phyloP scores from a whole-genome alignment of 345 rosid genomes.

The Sisymbrium altissimum region DNA sequence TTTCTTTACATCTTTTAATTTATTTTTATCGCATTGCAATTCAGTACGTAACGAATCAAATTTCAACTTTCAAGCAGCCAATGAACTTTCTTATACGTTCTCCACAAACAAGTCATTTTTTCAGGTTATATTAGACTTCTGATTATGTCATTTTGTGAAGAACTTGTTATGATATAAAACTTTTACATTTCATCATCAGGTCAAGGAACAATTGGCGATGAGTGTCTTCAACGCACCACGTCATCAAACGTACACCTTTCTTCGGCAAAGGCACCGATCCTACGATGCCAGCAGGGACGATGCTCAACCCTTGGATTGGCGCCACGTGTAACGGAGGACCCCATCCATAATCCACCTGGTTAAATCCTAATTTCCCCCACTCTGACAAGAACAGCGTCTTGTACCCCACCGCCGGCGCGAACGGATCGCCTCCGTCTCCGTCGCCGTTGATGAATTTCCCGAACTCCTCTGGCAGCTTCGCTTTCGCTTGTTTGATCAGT shows the following conservation, averaged over 20 bases:
- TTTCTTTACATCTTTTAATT: too few relatives aligned
- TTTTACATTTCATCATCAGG: constrained; percentile 30
- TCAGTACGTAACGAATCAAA: neutral
- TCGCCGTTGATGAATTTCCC: too few relatives aligned
- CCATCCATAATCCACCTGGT: too few relatives aligned
- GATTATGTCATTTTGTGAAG: neutral
- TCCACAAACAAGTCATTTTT: neutral
- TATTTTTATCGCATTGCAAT: neutral
- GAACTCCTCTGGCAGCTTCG: too few relatives aligned
- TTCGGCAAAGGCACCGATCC: constrained; percentile 47
- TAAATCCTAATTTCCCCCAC: too few relatives aligned
- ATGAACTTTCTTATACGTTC: neutral
- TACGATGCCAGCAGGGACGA: constrained; percentile 57
- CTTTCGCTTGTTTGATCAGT: too few relatives aligned
- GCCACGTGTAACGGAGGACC: constrained; percentile 32
- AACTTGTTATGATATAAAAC: neutral
- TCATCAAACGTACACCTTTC: constrained; percentile 63
- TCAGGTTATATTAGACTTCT: neutral
- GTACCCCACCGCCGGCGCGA: too few relatives aligned
- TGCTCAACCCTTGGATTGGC: constrained; percentile 51
- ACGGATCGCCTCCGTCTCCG: too few relatives aligned
- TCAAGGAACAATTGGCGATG: constrained; percentile 38
- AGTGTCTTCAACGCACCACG: constrained; percentile 59
- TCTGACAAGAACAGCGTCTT: too few relatives aligned
- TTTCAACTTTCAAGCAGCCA: constrained; percentile 22